Base-by-base conservation (phyloP, 2,329 filamentous ascomycete genomes). In the Ophiostoma piceae region DNA sequence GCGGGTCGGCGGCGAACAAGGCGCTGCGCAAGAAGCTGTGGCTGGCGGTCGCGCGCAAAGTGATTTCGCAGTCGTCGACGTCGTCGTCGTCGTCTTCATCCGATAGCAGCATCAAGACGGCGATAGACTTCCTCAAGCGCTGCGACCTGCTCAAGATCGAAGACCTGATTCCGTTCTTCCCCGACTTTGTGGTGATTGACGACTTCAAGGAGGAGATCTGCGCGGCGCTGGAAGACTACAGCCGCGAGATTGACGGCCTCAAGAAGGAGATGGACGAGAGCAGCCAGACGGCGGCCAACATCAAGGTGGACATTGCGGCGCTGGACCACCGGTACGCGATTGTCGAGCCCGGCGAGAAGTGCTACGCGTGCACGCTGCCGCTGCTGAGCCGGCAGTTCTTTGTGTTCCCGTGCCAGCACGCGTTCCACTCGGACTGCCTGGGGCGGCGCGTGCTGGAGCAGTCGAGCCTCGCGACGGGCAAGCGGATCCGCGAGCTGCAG, bases 131-230 rank as follows among this genome's bases (percentile, higher is more conserved):
- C 76, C 84, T 98, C 14, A 92, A 92, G 74, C 89, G 92, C 11
- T 97, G 94, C 78, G 93, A 97, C 72, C 84, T 98, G 14, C 86
- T 99, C 67, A 90, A 91, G 73, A 99, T 99, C 73, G 95, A 99
- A 80, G 95, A 99, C 76, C 81, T 99, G 39, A 98, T 99, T 57
- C 95, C 95, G 0, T 97, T 99, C 82, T 99, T 99, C 80, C 95
- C 95, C 0, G 95, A 99, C 78, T 99, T 99, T 77, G 93, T 98
- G 32, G 91, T 98, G 68, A 98, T 99, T 72, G 95, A 99, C 77
- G 95, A 98, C 79, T 99, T 99, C 85, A 97, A 98, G 77, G 94
- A 98, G 73, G 95, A 99, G 78, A 98, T 99, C 51, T 99, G 95
- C 80, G 84, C 88, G 0, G 95, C 96, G 0, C 85, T 99, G 1